Base-by-base conservation (phyloP, 495 filamentous ascomycete species). In the Neurospora sp. region DNA sequence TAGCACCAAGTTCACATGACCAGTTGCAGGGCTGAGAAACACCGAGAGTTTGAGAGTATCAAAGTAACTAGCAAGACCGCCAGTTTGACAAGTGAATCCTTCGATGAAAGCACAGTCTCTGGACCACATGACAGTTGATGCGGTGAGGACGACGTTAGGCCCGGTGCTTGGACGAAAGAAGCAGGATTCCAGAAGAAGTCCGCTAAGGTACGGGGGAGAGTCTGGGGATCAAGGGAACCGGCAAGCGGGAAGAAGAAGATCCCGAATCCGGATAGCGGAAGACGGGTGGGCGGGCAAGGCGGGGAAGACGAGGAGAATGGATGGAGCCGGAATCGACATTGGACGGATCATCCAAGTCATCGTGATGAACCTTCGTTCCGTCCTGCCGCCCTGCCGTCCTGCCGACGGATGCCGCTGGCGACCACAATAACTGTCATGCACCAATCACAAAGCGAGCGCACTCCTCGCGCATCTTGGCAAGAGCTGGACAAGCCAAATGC, bases 381-480 rank as follows among this genome's bases (percentile, higher is more conserved):
- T 53, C 20, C 45, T 12, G 45, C 9, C 45, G 45, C 22, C 20
- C 45, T 12, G 45, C 9, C 45, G 45, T 8, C 22, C 53, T 65
- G 53, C 53, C 22, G 53, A 65, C 7, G 53, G 53, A 61, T 61
- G 53, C 22, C 53, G 27, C 22, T 16, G 22, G 20, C 14, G 53
- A 65, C 53, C 72, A 31, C 16, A 68, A 18, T 12, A 0, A 16
- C 1, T 39, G 3, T 0, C 45, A 37, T 39, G 3, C 14, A 65
- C 71, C 71, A 73, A 73, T 59, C 71, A 70, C 12, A 18, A 9
- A 3, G 12, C 16, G 39, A 73, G 65, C 31, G 71, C 71, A 70
- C 31, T 39, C 10, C 22, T 22, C 39, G 20, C 27, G n/a, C 35
- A 65, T 71, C 38, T 35, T 65, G n/a, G 39, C 18, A 35, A 42